Base-by-base conservation (phyloP, 1,284 basidiomycete species). In the Spongiforma sp. region DNA sequence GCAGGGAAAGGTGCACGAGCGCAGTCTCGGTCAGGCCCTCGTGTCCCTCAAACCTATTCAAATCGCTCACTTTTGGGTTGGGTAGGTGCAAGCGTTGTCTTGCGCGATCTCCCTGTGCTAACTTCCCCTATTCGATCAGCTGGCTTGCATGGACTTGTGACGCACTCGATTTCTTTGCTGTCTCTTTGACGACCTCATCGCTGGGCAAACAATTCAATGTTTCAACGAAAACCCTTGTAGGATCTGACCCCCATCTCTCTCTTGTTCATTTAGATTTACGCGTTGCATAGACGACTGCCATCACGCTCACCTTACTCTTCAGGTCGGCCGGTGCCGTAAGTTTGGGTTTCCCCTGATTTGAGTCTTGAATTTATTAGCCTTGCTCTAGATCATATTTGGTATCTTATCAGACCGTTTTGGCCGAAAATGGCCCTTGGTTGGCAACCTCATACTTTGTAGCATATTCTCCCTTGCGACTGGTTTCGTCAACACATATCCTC, bases 221-320 rank as follows among this genome's bases (percentile, higher is more conserved):
- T 62, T 21, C 67, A 0, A 81, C 84, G 1, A 68, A 79, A 46
- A 75, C 80, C 46, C 87, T 93, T 57, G 90, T 91, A 64, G 67
- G 88, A 79, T 34, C 10, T 36, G 32, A 69, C 48, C 21, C 17
- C 36, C 56, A 57, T 50, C 61, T 57, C 56, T 55, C 39, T 39
- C 32, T 41, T n/a, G n/a, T 24, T 50, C 55, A n/a, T 32, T 21
- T 61, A 21, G 60, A 57, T 52, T 58, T 50, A 53, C 39, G 43
- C 50, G 30, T 30, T 39, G 28, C 56, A 37, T 69, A 92, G 89
- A 91, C 93, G 57, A 88, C 88, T 33, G 87, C 94, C 10, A 96
- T 99, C 75, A 99, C 96, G 5, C 85, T 99, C 57, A 98, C 96
- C 0, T 84, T 98, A 2, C 87, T 99, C 36, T 94, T 98, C 82